Evolutionary conservation across 2,329 filamentous ascomycete genomes (phyloP).

Genomic region (Cladosporium cucumerinum): DNA sequence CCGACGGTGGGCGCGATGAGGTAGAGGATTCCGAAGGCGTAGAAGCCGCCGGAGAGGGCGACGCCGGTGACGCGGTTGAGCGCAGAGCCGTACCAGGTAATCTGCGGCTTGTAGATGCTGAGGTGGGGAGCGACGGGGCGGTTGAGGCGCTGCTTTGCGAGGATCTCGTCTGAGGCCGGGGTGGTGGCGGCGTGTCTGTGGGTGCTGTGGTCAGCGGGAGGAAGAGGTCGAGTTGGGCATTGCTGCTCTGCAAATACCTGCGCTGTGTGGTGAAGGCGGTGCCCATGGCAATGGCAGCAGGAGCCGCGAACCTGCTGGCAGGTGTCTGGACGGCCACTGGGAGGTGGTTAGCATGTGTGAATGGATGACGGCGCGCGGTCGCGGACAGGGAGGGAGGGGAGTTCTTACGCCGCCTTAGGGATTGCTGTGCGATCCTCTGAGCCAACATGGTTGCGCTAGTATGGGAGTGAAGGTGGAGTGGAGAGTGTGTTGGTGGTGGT

Average conservation of each 20-base stretch:
- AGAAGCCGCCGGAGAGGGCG: conserved; percentile 68
- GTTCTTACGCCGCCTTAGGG: conserved; percentile 42
- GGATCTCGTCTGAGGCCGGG: conserved; percentile 56
- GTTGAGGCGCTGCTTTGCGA: conserved; percentile 73
- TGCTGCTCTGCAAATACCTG: conserved; percentile 40
- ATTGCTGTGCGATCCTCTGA: conserved; percentile 43
- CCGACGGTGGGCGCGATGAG: conserved; percentile 73
- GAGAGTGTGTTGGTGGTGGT: conserved; percentile 12
- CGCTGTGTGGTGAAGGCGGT: conserved; percentile 43
- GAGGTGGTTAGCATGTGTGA: conserved; percentile 19
- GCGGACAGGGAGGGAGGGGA: not conserved
- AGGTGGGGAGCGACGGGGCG: conserved; percentile 86
- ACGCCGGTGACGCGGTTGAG: conserved; percentile 83
- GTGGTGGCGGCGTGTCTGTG: conserved; percentile 50
- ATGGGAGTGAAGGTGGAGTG: conserved; percentile 27
- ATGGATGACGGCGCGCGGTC: not conserved
- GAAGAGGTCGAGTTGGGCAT: conserved; percentile 18
- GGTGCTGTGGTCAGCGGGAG: not conserved
- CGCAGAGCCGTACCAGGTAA: conserved; percentile 76
- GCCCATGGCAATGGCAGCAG: conserved; percentile 40
- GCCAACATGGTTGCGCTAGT: conserved; percentile 38
- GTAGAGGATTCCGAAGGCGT: conserved; percentile 78
- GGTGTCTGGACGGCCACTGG: conserved; percentile 46
- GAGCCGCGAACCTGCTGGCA: conserved; percentile 45
- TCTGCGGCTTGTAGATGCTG: conserved; percentile 77